Percentiles rank a stretch among this genome's conserved stretches.
Evolutionary conservation across 2,329 filamentous ascomycete species (phyloP).

Genomic region (Beauveria sp.): DNA sequence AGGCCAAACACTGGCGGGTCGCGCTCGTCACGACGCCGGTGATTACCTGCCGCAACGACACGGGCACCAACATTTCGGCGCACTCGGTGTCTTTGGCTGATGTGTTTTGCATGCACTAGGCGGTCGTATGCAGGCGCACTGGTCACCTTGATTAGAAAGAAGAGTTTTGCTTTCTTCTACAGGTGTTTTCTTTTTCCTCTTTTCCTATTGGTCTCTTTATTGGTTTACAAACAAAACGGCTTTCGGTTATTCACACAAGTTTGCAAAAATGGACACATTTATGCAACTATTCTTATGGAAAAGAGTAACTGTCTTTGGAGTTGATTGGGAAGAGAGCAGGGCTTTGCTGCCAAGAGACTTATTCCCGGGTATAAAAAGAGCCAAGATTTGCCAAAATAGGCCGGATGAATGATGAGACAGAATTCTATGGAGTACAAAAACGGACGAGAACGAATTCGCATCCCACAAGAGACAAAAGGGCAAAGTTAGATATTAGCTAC

Average conservation of each 20-base stretch:
- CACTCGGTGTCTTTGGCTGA: constrained; percentile 38
- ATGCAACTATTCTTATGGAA: constrained; percentile 3
- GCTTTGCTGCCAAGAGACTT: neutral
- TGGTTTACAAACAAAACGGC: neutral
- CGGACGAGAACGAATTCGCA: neutral
- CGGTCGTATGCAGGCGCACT: too few species aligned
- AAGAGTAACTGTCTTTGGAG: neutral
- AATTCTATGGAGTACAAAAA: neutral
- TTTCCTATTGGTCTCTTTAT: neutral
- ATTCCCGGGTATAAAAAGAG: neutral
- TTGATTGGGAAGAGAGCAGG: neutral
- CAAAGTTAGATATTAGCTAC: neutral
- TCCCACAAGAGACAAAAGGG: neutral
- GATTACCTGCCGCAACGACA: constrained; percentile 47
- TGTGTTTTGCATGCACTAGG: constrained; percentile 41
- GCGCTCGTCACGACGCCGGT: constrained; percentile 47
- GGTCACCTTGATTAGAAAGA: too few species aligned
- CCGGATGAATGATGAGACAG: neutral
- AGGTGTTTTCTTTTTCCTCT: too few species aligned
- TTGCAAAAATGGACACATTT: neutral
- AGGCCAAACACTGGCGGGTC: constrained; percentile 44
- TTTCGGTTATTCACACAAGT: neutral
- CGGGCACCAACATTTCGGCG: constrained; percentile 35
- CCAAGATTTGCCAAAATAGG: neutral
- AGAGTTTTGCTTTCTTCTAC: too few species aligned